Conservation (phyloP, 2,329 filamentous ascomycete species). For the Raffaelea deltoideospora region DNA sequence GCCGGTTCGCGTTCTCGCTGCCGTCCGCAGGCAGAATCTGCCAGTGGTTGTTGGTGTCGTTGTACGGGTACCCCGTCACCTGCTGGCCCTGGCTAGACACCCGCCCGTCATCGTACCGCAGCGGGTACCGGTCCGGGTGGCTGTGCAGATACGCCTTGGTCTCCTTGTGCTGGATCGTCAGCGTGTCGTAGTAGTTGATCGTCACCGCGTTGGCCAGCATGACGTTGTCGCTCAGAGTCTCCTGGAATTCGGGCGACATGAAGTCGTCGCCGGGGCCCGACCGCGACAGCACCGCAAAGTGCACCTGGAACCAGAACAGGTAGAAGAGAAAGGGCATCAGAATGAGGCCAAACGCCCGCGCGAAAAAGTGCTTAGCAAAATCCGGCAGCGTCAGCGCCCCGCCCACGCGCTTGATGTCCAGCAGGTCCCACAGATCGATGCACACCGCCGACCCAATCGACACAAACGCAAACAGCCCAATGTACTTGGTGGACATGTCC, state of each 20-base stretch:
- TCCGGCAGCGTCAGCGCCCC: slow-evolving; percentile 65
- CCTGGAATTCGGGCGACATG: slow-evolving; percentile 97
- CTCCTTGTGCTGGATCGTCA: slow-evolving; percentile 89
- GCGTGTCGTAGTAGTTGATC: slow-evolving; percentile 79
- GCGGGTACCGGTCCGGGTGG: slow-evolving; percentile 74
- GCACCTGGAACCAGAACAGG: slow-evolving; percentile 99
- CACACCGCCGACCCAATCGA: slow-evolving; percentile 87
- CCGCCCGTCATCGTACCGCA: slow-evolving; percentile 92
- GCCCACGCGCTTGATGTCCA: slow-evolving; percentile 73
- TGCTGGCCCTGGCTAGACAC: slow-evolving; percentile 97
- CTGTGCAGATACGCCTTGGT: slow-evolving; percentile 95
- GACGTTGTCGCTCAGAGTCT: slow-evolving; percentile 85
- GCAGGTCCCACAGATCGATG: slow-evolving; percentile 88
- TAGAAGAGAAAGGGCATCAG: slow-evolving; percentile 93
- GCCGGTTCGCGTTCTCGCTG: slow-evolving; percentile 40
- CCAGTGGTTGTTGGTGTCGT: slow-evolving; percentile 99
- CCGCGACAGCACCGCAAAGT: slow-evolving; percentile 75
- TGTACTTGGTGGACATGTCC: slow-evolving; percentile 97
- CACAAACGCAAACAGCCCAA: slow-evolving; percentile 91
- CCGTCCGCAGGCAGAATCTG: slow-evolving; percentile 63
- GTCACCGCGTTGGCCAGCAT: slow-evolving; percentile 78
- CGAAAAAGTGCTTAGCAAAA: slow-evolving; percentile 81
- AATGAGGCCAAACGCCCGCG: slow-evolving; percentile 74
- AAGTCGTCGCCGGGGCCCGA: slow-evolving; percentile 96
- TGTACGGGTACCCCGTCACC: slow-evolving; percentile 93